phyloP scores from a whole-genome alignment of 768 basidiomycete species.

The Ephemerocybe angulata region DNA sequence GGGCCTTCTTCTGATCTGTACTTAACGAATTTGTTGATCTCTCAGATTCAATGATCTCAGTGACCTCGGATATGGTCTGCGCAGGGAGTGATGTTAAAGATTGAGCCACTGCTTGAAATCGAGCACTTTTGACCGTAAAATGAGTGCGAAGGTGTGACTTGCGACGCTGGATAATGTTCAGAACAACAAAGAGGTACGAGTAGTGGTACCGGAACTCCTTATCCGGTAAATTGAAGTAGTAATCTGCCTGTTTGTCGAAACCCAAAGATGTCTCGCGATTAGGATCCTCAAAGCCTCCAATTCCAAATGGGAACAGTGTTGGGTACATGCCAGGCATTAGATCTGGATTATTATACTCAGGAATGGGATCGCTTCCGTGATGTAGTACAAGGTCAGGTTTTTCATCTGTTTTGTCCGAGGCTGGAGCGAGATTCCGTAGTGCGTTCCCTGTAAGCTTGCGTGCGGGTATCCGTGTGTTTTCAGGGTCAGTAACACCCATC shows the following conservation, averaged over 20 bases:
- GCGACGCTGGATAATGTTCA: constrained; percentile 25
- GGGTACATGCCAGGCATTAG: constrained; percentile 28
- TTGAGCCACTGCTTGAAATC: constrained; percentile 1
- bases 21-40: not conserved
- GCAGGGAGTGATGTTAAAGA: not conserved
- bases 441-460: constrained; percentile 21
- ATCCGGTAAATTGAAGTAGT: constrained; percentile 18
- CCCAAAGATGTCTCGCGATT: constrained; percentile 5
- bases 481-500: constrained; percentile 29
- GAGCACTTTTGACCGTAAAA: constrained; percentile 16
- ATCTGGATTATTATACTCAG: constrained; percentile 29
- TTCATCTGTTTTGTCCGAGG: not conserved
- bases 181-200: constrained; percentile 22
- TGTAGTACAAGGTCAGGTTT: constrained; percentile 22
- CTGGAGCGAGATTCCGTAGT: constrained; percentile 17
- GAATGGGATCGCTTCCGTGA: constrained; percentile 16
- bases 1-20: constrained; percentile 17
- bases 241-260: constrained; percentile 22
- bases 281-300: constrained; percentile 27
- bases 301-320: constrained; percentile 27
- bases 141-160: constrained; percentile 20
- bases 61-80: not conserved
- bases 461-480: constrained; percentile 19
- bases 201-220: constrained; percentile 19
- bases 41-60: constrained; percentile 9